Evolutionary conservation across 352 stramenopile species (phyloP), one percentile per base, ranked within the genome.

Genomic region (Phytophthora vignae): DNA sequence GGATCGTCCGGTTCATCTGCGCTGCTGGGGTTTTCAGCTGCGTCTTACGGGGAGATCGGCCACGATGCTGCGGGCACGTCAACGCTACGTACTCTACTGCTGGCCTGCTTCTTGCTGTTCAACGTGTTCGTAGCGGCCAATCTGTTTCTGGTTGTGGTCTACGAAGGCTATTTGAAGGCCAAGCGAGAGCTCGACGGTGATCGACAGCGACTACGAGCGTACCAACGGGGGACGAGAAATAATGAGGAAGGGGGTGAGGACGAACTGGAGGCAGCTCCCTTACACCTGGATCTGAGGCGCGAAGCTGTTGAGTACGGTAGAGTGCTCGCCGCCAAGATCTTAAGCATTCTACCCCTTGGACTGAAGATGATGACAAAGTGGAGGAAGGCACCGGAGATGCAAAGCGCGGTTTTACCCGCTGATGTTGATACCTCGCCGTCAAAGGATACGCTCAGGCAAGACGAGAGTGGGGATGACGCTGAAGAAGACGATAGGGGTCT

Each of bases 41-140:
- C 33, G 27, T 67, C 11, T 53, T 69, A 55, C 17, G 67, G 49
- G n/a, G 46, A 69, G 17, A 55, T 70, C 60, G 55, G 67, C n/a
- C 67, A 74, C 22, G 66, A 73, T 60, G 59, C 66, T 57, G 67
- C 67, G 49, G 56, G 66, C 17, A 71, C 60, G 22, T 71, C 69
- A 11, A 75, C 76, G 14, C 69, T 80, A 14, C 56, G 71, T 2
- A 80, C 72, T 25, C 38, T 78, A 14, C 29, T 88, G 38, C 74
- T 88, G 17, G 74, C 72, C 2, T 73, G 69, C n/a, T 88, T 88
- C 38, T 57, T 85, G 15, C 38, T 87, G 33, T 60, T 86, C 21
- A 77, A 85, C 49, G 72, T 84, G 3, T 77, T 85, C 17, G 60
- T 88, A 44, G 50, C 85, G 6, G 69, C 79, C 29, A 88, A 85